Conservation (phyloP, 495 filamentous ascomycete species). For the Penicillium cosmopolitanum region DNA sequence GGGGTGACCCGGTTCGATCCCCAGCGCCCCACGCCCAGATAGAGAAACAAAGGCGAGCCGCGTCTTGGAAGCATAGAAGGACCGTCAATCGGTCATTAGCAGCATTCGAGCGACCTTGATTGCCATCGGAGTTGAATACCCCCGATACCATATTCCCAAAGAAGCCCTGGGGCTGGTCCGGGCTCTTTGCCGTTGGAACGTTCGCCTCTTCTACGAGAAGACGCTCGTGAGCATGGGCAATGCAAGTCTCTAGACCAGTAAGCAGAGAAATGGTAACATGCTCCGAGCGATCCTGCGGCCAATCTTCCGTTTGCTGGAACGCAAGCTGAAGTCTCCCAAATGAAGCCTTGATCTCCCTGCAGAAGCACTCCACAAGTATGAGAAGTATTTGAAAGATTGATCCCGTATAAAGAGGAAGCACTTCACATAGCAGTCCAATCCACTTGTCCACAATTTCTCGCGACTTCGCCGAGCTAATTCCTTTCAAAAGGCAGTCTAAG, state of each 20-base stretch:
- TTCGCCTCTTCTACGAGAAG: slow-evolving; percentile 77
- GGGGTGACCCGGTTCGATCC: slow-evolving; percentile 53
- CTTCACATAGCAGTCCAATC: slow-evolving; percentile 83
- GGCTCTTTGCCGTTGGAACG: slow-evolving; percentile 67
- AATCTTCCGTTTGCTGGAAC: slow-evolving; percentile 47
- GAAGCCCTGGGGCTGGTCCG: slow-evolving; percentile 86
- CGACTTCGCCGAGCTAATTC: slow-evolving; percentile 75
- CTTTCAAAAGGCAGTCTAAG: slow-evolving; percentile 79
- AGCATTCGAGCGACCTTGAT: slow-evolving; percentile 71
- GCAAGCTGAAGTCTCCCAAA: slow-evolving; percentile 64
- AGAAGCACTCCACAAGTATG: slow-evolving; percentile 87
- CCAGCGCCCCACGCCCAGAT: slow-evolving; percentile 94
- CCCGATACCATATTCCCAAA: slow-evolving; percentile 97
- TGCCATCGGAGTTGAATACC: slow-evolving; percentile 80
- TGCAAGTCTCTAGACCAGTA: slow-evolving; percentile 85
- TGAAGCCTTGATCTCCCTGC: slow-evolving; percentile 68
- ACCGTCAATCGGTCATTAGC: slow-evolving; percentile 96
- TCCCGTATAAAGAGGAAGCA: slow-evolving; percentile 78
- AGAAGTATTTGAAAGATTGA: slow-evolving; percentile 88
- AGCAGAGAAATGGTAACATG: slow-evolving; percentile 69
- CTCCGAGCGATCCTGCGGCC: slow-evolving; percentile 49
- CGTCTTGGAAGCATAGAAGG: slow-evolving; percentile 94
- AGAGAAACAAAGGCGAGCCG: slow-evolving; percentile 83
- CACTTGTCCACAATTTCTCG: slow-evolving; percentile 85
- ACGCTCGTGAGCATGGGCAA: slow-evolving; percentile 85